A percentile compares a stretch with the other conserved stretches of the same genome.
phyloP scores from a whole-genome alignment of 2,329 filamentous ascomycete species.

The Knufia fluminis region DNA sequence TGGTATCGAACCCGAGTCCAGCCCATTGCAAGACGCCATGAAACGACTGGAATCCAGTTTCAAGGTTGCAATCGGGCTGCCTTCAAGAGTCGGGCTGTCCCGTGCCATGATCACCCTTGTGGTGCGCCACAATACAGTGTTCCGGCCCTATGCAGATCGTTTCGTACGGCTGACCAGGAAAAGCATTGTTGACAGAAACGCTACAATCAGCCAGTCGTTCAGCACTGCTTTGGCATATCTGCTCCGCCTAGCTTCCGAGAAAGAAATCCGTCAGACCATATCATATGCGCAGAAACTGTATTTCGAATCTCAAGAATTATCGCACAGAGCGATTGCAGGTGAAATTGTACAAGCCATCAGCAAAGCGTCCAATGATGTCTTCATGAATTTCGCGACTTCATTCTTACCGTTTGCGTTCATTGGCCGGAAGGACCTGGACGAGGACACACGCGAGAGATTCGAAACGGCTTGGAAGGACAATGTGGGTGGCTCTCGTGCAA shows the following conservation, averaged over 20 bases:
- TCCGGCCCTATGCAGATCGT: constrained; percentile 63
- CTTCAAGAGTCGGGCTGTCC: constrained; percentile 85
- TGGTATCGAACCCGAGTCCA: constrained; percentile 10
- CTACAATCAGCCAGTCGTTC: constrained; percentile 84
- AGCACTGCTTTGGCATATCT: constrained; percentile 80
- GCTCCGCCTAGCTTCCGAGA: constrained; percentile 54
- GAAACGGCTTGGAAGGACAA: constrained; percentile 82
- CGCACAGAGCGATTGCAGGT: constrained; percentile 62
- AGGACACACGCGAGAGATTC: constrained; percentile 70
- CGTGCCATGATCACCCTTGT: constrained; percentile 76
- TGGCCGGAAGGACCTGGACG: constrained; percentile 74
- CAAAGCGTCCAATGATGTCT: constrained; percentile 81
- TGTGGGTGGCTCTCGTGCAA: constrained; percentile 72
- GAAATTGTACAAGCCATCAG: constrained; percentile 77
- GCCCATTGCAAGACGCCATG: constrained; percentile 58
- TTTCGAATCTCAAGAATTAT: constrained; percentile 70
- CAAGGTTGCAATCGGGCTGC: constrained; percentile 78
- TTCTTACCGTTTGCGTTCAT: constrained; percentile 84
- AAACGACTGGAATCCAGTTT: constrained; percentile 67
- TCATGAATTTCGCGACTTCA: constrained; percentile 63
- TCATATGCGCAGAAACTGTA: constrained; percentile 60
- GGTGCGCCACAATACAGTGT: constrained; percentile 65
- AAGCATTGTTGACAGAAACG: constrained; percentile 80
- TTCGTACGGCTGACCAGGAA: constrained; percentile 73
- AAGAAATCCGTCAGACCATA: constrained; percentile 47